Evolutionary conservation across 148 eudicot genomes (phyloP), one percentile per base, ranked within the genome.

Genomic region (Cornus controversa): DNA sequence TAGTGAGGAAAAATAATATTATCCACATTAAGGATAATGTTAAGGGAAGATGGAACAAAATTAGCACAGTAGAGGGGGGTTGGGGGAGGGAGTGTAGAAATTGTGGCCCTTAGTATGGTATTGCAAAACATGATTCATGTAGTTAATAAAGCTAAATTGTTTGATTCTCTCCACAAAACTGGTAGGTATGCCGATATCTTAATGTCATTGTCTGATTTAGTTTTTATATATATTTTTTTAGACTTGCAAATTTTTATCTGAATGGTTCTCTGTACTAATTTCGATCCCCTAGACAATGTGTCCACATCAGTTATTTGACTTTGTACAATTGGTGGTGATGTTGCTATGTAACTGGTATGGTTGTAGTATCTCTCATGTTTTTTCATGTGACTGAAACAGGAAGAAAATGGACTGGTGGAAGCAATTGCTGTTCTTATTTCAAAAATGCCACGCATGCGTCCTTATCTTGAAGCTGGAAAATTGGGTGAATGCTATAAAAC

Each of bases 391-490:
- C 27, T 81, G 69, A 73, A 73, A 78, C 90, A 96, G 99, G 88
- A 86, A 69, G 99, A 96, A 82, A 96, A 93, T 86, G 99, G 99
- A 76, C 89, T 96, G 72, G 99, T 96, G 70, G 99, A 96, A 84
- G 97, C 99, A 71, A 92, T 93, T 70, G 97, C 91, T 64, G 89
- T 96, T 84, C 94, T 96, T 82, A 89, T 93, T 66, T 89, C 98
- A 67, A 90, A 84, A 70, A 96, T 93, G 97, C 99, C 99, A 57
- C 97, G 97, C 64, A 69, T 96, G 72, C 94, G 99, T 34, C 90
- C 87, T 73, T 84, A 87, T 73, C 65, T 89, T 67, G 74, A 75
- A 58, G 75, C 74, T 78, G 98, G 92, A 70, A 91, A 84, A 78
- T 78, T 91, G 71, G 99, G 99, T 47, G 93, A 88, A 82, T 93